Evolutionary conservation across 1,284 basidiomycete genomes (phyloP).

Genomic region (Coniferiporia weirii): DNA sequence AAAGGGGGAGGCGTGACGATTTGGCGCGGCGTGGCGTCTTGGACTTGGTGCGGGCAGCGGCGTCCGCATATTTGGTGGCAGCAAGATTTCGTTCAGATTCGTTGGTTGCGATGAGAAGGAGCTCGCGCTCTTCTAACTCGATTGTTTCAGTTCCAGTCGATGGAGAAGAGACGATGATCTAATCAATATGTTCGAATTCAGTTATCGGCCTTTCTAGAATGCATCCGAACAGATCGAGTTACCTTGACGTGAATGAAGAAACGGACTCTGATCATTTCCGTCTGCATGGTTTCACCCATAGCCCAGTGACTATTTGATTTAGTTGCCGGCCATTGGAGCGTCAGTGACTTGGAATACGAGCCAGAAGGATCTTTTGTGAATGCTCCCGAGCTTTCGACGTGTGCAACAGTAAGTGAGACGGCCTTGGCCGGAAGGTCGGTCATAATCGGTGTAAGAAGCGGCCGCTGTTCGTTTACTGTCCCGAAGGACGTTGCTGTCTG

Average conservation of each 20-base stretch:
- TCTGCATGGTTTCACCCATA: slow-evolving; percentile 67
- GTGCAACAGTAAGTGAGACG: slow-evolving; percentile 47
- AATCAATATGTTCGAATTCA: slow-evolving; percentile 17
- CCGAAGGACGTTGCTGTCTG: slow-evolving; percentile 1
- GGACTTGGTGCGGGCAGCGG: slow-evolving; percentile 43
- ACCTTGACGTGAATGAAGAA: slow-evolving; percentile 71
- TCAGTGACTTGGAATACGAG: slow-evolving; percentile 57
- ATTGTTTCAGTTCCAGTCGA: slow-evolving; percentile 51
- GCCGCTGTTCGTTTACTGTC: slow-evolving; percentile 12
- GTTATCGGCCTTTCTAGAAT: slow-evolving; percentile 2
- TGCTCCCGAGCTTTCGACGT: slow-evolving; percentile 50
- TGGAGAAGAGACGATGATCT: slow-evolving; percentile 56
- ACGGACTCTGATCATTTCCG: slow-evolving; percentile 57
- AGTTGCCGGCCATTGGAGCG: slow-evolving; percentile 64
- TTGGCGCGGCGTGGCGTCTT: slow-evolving; percentile 48
- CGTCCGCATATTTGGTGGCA: slow-evolving; percentile 49
- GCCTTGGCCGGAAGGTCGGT: slow-evolving; percentile 37
- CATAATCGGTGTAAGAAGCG: slow-evolving; percentile 11
- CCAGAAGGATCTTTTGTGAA: slow-evolving; percentile 52
- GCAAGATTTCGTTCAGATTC: slow-evolving; percentile 62
- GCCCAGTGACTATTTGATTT: slow-evolving; percentile 69
- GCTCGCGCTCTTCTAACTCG: slow-evolving; percentile 63
- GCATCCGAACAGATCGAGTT: slow-evolving; percentile 11
- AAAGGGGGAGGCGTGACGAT: not conserved
- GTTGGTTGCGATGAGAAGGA: slow-evolving; percentile 61